Evolutionary conservation across 2,329 filamentous ascomycete genomes (phyloP).

Genomic region (Diaporthe velutina): DNA sequence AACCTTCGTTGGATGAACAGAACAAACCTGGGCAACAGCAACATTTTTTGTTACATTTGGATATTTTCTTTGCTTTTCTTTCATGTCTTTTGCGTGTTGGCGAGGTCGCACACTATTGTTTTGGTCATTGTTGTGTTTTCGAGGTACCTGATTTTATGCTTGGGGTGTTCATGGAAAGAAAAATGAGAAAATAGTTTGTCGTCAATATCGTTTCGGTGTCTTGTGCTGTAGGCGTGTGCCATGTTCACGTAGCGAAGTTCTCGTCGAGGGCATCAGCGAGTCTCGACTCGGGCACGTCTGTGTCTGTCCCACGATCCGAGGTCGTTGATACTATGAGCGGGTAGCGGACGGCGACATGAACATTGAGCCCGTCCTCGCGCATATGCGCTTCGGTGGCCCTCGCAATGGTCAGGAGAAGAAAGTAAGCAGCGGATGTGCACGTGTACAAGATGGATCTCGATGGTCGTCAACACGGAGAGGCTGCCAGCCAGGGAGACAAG

Average conservation of each 20-base stretch:
- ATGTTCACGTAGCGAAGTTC: background rate
- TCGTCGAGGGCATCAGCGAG: background rate
- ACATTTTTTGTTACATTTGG: constrained; percentile 1
- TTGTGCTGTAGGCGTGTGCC: background rate
- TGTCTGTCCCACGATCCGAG: no score
- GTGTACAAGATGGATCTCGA: background rate
- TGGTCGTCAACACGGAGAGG: background rate
- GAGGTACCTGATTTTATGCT: background rate
- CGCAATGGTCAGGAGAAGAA: background rate
- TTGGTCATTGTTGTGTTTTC: background rate
- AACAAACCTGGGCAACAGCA: constrained; percentile 30
- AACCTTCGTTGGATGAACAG: constrained; percentile 38
- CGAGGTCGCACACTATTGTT: background rate
- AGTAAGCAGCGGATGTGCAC: background rate
- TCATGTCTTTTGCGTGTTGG: background rate
- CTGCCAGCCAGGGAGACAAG: no score
- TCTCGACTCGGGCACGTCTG: background rate
- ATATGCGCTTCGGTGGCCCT: background rate
- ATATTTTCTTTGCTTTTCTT: background rate
- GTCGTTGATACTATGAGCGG: background rate
- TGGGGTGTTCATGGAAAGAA: background rate
- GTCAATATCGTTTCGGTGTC: no score
- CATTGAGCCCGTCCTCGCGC: no score
- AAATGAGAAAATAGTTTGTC: background rate
- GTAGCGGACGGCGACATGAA: background rate